Conservation (phyloP, 2,329 filamentous ascomycete genomes). For the Pyrenophora seminiperda region DNA sequence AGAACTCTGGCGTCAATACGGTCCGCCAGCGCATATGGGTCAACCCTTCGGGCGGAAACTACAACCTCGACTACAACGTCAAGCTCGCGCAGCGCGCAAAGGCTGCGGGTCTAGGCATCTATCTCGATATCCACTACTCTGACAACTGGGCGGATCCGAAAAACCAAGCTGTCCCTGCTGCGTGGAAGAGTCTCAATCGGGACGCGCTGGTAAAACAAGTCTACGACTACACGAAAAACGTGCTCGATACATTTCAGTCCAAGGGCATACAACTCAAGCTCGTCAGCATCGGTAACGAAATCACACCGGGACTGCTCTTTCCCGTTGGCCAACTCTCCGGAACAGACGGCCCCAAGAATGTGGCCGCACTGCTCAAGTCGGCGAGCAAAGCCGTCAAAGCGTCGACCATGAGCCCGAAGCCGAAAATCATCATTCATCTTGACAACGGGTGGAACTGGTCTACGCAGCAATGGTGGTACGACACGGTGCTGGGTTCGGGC, state of each 20-base stretch:
- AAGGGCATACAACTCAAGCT: constrained; percentile 63
- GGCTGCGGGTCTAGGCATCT: constrained; percentile 65
- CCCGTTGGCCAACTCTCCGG: constrained; percentile 63
- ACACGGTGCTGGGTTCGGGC: constrained; percentile 50
- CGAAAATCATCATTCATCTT: constrained; percentile 75
- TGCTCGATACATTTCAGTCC: constrained; percentile 64
- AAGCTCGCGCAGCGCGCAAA: constrained; percentile 68
- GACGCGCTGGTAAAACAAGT: constrained; percentile 64
- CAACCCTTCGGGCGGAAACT: constrained; percentile 64
- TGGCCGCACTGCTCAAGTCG: constrained; percentile 67
- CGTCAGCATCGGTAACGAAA: constrained; percentile 76
- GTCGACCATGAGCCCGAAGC: constrained; percentile 60
- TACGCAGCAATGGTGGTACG: constrained; percentile 70
- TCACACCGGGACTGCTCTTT: constrained; percentile 69
- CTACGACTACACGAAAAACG: constrained; percentile 70
- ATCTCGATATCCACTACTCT: constrained; percentile 68
- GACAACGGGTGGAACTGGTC: constrained; percentile 77
- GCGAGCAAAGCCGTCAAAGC: constrained; percentile 69
- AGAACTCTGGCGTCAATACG: constrained; percentile 67
- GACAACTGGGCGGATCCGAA: constrained; percentile 74
- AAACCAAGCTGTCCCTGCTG: constrained; percentile 65
- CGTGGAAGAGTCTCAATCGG: constrained; percentile 65
- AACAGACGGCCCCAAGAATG: constrained; percentile 57
- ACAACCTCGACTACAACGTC: constrained; percentile 73
- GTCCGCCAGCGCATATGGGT: constrained; percentile 76